These are phyloP conservation scores for Hymenoscyphus fructigenus DNA, from an alignment of 2,329 filamentous ascomycete species.

Conservation along the genomic window DNA sequence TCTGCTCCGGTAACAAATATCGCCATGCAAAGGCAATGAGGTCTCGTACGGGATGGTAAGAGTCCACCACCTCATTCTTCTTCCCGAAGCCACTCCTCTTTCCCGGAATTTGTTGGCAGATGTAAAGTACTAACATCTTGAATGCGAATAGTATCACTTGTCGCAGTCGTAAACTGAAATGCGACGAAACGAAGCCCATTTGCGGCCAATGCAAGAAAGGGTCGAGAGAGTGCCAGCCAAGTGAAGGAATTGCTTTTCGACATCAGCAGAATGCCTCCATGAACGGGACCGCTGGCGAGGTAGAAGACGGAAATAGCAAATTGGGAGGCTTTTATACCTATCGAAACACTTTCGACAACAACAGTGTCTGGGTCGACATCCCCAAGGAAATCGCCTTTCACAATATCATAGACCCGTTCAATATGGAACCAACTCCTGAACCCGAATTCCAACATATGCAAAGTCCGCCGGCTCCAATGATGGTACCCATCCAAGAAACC, in stretches of 20 bases:
- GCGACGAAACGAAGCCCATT: slow-evolving; percentile 59
- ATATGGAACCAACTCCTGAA: slow-evolving; percentile 46
- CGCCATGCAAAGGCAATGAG: slow-evolving; percentile 35
- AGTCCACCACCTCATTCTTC: neutral
- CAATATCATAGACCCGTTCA: slow-evolving; percentile 61
- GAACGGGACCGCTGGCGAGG: slow-evolving; percentile 49
- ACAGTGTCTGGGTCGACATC: slow-evolving; percentile 62
- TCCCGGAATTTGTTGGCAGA: neutral
- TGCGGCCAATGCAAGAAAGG: slow-evolving; percentile 60
- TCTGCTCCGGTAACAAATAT: neutral
- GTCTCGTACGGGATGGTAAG: slow-evolving; percentile 40
- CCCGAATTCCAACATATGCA: slow-evolving; percentile 32
- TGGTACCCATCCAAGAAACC: slow-evolving; percentile 23
- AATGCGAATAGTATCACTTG: slow-evolving; percentile 48
- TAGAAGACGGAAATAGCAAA: slow-evolving; percentile 38
- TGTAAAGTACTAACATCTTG: neutral
- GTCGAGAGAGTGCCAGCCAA: slow-evolving; percentile 58
- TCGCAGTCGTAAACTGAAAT: slow-evolving; percentile 63
- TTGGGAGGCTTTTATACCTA: slow-evolving; percentile 64
- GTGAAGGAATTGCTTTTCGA: slow-evolving; percentile 63
- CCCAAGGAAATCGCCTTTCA: slow-evolving; percentile 62
- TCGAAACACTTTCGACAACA: slow-evolving; percentile 62
- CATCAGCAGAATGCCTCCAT: slow-evolving; percentile 70
- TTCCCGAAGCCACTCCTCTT: neutral
- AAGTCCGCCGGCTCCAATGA: slow-evolving; percentile 16